Base-by-base conservation (phyloP, 768 basidiomycete genomes). In the Psilocybe sp. region DNA sequence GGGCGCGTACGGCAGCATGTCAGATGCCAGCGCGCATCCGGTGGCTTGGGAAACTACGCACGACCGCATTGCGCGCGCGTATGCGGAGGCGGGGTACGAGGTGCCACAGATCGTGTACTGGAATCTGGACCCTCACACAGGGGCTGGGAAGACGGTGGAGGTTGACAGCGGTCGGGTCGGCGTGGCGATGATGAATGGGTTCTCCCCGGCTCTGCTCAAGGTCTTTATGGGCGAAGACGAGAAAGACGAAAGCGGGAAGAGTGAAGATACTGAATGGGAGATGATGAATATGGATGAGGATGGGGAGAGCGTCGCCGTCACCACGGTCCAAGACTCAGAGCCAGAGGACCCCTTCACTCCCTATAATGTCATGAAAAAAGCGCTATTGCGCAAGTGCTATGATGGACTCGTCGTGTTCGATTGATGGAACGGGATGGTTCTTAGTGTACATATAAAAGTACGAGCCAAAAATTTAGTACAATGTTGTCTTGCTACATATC, bases 91-190 rank as follows among this genome's bases (percentile, higher is more conserved):
- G 4, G 87, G 87, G 50, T 89, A 89, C 56, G 79, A 85, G 51
- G 63, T 89, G 20, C 88, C 87, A 14, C 74, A 89, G 68, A 72
- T 90, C 44, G 83, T 89, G 33, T 89, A 78, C 62, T 89, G 87
- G 87, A 73, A 89, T 60, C 63, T 89, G 61, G 63, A 64, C 3
- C 55, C 52, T 1, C 49, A 61, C 10, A 28, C 19, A 1, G 47
- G 46, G 40, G 74, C 75, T 41, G 67, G 66, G 8, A 58, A 44
- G 48, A 68, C 61, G n/a, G 62, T 68, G 31, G 84, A 85, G 39
- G 81, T 80, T 20, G 68, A 69, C 42, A 72, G 69, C 15, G 76
- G 82, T 31, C 66, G 69, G 60, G 70, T 76, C 62, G 87, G 87
- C 0, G 85, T 87, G 32, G 83, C 84, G 42, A 65, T 88, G 61